A percentile compares a stretch with the other conserved stretches of the same genome.
Evolutionary conservation across 176 grass and related monocot genomes (phyloP).

Genomic region (Oropetium thomaeum): DNA sequence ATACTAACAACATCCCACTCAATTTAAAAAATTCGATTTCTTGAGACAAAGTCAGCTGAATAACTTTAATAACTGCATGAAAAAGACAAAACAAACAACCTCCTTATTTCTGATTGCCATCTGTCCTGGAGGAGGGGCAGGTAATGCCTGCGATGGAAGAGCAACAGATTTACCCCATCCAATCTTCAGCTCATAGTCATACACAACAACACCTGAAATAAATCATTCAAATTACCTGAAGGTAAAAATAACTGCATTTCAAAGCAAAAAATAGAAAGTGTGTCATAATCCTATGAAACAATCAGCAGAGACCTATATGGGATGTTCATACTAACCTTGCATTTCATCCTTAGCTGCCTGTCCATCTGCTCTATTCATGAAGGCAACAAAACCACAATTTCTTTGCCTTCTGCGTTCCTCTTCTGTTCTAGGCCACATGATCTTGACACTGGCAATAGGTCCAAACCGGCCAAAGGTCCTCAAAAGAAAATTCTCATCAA

Average conservation of each 20-base stretch:
- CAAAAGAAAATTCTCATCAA: slow-evolving; percentile 97
- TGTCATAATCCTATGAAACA: slow-evolving; percentile 13
- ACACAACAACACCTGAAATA: slow-evolving; percentile 83
- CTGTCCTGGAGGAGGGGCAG: slow-evolving; percentile 94
- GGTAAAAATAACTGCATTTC: slow-evolving; percentile 6
- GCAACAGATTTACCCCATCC: slow-evolving; percentile 98
- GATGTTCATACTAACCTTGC: slow-evolving; percentile 67
- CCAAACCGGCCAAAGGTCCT: slow-evolving; percentile 98
- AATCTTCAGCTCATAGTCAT: slow-evolving; percentile 97
- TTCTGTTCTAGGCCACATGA: slow-evolving; percentile 99
- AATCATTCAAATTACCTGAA: slow-evolving; percentile 26
- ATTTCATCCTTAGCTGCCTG: slow-evolving; percentile 99
- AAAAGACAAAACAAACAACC: slow-evolving; percentile 42
- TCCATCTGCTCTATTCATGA: slow-evolving; percentile 95
- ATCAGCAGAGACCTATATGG: slow-evolving; percentile 18
- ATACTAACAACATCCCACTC: slow-evolving; percentile 1
- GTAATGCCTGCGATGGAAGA: slow-evolving; percentile 91
- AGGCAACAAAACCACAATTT: slow-evolving; percentile 99
- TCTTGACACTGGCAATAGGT: slow-evolving; percentile 98
- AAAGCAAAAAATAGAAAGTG: background rate
- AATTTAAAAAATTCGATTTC: background rate
- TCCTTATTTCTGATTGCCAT: slow-evolving; percentile 99
- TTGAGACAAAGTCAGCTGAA: slow-evolving; percentile 15
- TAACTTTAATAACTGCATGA: background rate
- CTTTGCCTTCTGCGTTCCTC: slow-evolving; percentile 93